Evolutionary conservation across 2,329 filamentous ascomycete genomes (phyloP).

Genomic region (Colletotrichum lindemuthianum): DNA sequence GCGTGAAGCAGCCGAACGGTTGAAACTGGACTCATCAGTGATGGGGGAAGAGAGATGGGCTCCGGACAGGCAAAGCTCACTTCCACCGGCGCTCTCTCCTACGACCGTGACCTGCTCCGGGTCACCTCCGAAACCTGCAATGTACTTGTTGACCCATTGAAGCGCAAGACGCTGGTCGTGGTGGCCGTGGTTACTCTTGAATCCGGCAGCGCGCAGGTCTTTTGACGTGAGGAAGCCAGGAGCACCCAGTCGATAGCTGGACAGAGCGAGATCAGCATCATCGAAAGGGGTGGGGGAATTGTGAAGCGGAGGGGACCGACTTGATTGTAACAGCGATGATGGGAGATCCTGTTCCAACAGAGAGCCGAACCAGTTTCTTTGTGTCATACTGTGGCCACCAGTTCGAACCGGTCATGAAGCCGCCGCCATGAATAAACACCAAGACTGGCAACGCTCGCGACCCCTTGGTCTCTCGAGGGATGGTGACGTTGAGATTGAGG

Average conservation of each 20-base stretch:
- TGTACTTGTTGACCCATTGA: conserved; percentile 46
- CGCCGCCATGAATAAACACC: conserved; percentile 64
- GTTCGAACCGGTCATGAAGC: conserved; percentile 58
- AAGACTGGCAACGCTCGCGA: conserved; percentile 57
- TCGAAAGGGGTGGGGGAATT: background rate
- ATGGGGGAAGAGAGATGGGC: background rate
- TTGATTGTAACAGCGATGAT: conserved; percentile 58
- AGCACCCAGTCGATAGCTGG: conserved; percentile 57
- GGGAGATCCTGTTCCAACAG: conserved; percentile 53
- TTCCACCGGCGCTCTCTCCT: conserved; percentile 60
- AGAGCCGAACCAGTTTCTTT: conserved; percentile 54
- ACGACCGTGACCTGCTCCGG: conserved; percentile 45
- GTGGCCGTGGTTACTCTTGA: conserved; percentile 55
- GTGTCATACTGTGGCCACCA: conserved; percentile 64
- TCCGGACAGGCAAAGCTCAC: conserved; percentile 40
- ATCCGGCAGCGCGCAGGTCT: conserved; percentile 56
- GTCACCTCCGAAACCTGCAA: conserved; percentile 48
- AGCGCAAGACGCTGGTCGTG: conserved; percentile 49
- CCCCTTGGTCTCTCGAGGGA: conserved; percentile 45
- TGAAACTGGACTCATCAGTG: background rate
- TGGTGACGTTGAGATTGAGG: conserved; percentile 62
- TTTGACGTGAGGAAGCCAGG: conserved; percentile 59
- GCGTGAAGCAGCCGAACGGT: conserved; percentile 13
- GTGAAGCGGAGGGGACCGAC: conserved; percentile 40
- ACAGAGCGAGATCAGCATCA: background rate